Base-by-base conservation (phyloP, 768 basidiomycete species). In the Polyporus arcularius region DNA sequence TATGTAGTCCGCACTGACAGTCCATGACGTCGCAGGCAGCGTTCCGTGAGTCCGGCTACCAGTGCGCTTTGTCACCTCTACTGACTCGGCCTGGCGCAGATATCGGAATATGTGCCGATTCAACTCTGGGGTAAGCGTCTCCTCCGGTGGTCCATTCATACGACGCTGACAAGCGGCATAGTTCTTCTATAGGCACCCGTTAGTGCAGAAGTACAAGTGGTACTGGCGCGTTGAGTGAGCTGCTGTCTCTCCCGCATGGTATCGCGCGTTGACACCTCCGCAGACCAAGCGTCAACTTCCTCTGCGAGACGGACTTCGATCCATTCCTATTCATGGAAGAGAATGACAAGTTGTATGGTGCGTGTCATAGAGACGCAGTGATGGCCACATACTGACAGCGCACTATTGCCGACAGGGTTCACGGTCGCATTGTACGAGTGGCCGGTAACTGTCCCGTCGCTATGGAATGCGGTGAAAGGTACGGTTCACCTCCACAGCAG, bases 51-150 rank as follows among this genome's bases (percentile, higher is more conserved):
- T 56, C 41, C 32, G 12, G 39, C 26, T 8, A 3, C 7, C 56
- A 11, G 11, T 8, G 4, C n/a, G 31, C 16, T 47, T 30, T 26
- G 30, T 26, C 28, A 7, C 39, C 9, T 48, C 30, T 14, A 31
- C 32, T 30, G 28, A 53, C 38, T 61, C 16, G n/a, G 26, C 49
- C 15, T 32, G 15, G 35, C 26, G 38, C 42, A 80, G 77, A 10
- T 89, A 90, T 65, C 80, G 87, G 18, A 87, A 89, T 58, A 90
- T 90, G 89, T 90, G 89, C 70, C 79, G 88, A 38, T 90, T 83
- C 72, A 87, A 89, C 71, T 88, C 86, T 1, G 88, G 85, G 2
- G 85, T 86, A 64, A 61, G 82, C 71, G 14, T 39, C 40, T 4
- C 28, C 26, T 14, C 18, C 12, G 32, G 28, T 43, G 15, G 15